A percentile compares a stretch with the other conserved stretches of the same genome.
Evolutionary conservation across 345 rosid species (phyloP).

Genomic region (Citrus hindsii): DNA sequence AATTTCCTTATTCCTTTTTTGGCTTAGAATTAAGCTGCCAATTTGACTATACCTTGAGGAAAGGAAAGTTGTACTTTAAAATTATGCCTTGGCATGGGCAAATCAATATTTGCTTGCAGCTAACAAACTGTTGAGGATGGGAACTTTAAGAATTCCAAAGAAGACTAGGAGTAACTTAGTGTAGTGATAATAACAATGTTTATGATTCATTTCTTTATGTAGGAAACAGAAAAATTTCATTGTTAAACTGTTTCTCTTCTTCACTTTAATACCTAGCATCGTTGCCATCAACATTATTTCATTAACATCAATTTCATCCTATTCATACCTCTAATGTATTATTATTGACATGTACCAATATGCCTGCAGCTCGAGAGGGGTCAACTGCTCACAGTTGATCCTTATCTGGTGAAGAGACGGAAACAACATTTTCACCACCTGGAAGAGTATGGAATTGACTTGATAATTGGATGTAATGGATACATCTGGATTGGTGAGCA

Average conservation of each 20-base stretch:
- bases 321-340: not conserved
- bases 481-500: conserved; percentile 95
- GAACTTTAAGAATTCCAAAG: not conserved
- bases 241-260: not conserved
- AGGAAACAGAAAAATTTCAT: not conserved
- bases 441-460: conserved; percentile 63
- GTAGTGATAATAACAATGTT: not conserved
- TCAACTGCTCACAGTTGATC: conserved; percentile 65
- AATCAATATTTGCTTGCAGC: too few species aligned
- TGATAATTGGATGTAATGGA: conserved; percentile 92
- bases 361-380: conserved; percentile 78
- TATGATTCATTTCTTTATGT: not conserved
- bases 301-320: not conserved
- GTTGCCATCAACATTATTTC: not conserved
- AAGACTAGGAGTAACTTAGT: not conserved
- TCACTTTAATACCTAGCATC: not conserved
- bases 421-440: conserved; percentile 83
- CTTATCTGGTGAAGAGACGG: conserved; percentile 78
- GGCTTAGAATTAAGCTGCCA: not conserved
- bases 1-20: not conserved
- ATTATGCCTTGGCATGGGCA: not conserved
- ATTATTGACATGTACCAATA: not conserved
- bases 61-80: not conserved
- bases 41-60: not conserved
- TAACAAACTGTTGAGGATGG: not conserved